Evolutionary conservation across 306 rosid species (phyloP).

Genomic region (Acacia acuminata): DNA sequence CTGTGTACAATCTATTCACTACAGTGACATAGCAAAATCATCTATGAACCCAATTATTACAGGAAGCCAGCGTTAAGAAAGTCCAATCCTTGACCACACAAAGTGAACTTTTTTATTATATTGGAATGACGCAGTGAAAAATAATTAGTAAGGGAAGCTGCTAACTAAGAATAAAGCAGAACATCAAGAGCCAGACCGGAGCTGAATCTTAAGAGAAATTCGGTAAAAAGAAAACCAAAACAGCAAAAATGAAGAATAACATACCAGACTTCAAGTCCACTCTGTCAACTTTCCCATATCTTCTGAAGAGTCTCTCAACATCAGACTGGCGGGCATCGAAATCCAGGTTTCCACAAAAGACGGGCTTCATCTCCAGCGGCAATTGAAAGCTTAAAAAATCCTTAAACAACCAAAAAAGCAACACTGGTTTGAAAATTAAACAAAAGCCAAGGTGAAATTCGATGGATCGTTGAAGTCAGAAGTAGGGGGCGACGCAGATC

Average conservation of each 20-base stretch:
- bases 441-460: neutral
- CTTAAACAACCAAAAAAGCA: constrained; percentile 36
- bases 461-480: neutral
- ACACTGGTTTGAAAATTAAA: neutral
- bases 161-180: neutral
- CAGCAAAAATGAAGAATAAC: neutral
- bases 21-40: constrained; percentile 20
- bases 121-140: neutral
- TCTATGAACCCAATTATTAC: neutral
- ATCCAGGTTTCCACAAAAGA: constrained; percentile 80
- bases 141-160: neutral
- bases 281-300: constrained; percentile 83
- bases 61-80: neutral
- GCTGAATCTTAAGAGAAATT: neutral
- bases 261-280: constrained; percentile 86
- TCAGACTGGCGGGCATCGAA: constrained; percentile 79
- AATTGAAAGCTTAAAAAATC: constrained; percentile 21
- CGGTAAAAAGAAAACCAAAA: neutral
- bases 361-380: constrained; percentile 59
- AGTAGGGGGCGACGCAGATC: constrained; percentile 28
- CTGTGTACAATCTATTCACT: constrained; percentile 15
- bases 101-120: neutral
- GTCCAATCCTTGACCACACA: neutral
- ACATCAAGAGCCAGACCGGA: neutral
- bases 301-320: constrained; percentile 73